Base-by-base conservation (phyloP, 2,329 filamentous ascomycete species). In the Pezicula radicicola region DNA sequence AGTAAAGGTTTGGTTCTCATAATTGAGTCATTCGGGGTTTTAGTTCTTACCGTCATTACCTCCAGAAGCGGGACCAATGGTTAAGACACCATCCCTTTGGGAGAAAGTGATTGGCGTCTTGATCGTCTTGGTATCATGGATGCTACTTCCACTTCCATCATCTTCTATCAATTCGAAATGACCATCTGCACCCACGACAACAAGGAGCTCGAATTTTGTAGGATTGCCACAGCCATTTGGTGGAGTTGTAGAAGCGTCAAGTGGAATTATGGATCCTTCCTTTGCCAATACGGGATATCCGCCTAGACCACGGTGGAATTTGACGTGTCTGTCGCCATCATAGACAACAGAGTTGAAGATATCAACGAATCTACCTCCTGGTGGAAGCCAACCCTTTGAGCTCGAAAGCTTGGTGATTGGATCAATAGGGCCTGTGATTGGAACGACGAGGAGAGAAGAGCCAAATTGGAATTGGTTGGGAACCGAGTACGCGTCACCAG, bases 381-480 rank as follows among this genome's bases (percentile, higher is more conserved):
- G 73, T 3, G 83, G 83, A 0, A 87, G 64, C 83, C 83, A 87
- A 0, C 74, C 75, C 25, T 75, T 73, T 0, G 75, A 74, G 7
- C 68, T 68, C 2, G 72, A 79, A 25, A 78, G 68, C 13, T 75
- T 73, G 0, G 78, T 78, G 19, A 63, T 67, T 2, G 52, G 56
- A 57, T 79, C 73, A 21, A 75, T 70, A 0, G 80, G 80, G 6
- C 70, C 68, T 1, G 79, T 79, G 42, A 86, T 77, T 0, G 83
- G 83, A 0, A 73, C 73, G 0, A 84, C 78, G 3, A 86, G 66
- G 13, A 86, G 64, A 25, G 78, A 70, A 0, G 75, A 72, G 2
- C 83, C 83, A 56, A 85, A 85, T 57, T 74, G 75, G 63, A 78
- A 86, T 61, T 85, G 73, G 56, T 83, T 85, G 0, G 75, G 76